A percentile compares a stretch with the other conserved stretches of the same genome.
phyloP scores from a whole-genome alignment of 2,329 filamentous ascomycete genomes.

The Colletotrichum eleusines region DNA sequence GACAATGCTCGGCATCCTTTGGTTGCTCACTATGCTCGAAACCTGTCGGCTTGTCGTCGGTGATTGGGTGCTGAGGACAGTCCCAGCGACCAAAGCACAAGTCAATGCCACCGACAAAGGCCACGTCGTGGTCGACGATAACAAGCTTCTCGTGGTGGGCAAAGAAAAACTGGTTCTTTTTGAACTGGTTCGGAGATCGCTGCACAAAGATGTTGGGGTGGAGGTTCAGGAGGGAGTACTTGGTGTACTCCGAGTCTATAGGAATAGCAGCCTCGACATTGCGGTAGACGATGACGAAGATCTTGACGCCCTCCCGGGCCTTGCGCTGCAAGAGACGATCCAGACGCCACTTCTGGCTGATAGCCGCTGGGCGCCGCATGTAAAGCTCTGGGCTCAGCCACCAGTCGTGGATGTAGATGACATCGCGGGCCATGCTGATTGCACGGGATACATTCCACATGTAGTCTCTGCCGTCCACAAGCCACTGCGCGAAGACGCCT shows the following conservation, averaged over 20 bases:
- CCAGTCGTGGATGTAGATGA: conserved; percentile 99
- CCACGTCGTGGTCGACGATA: conserved; percentile 94
- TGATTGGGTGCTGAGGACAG: conserved; percentile 89
- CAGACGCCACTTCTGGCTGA: conserved; percentile 97
- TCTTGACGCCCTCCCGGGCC: conserved; percentile 93
- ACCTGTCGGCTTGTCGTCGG: conserved; percentile 94
- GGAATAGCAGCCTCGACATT: conserved; percentile 98
- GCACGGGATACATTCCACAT: conserved; percentile 99
- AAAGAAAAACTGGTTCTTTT: conserved; percentile 99
- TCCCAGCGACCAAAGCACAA: conserved; percentile 98
- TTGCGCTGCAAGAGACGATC: conserved; percentile 94
- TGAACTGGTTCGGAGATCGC: conserved; percentile 95
- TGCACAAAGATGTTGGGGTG: conserved; percentile 98
- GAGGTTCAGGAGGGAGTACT: conserved; percentile 93
- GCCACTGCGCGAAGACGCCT: conserved; percentile 92
- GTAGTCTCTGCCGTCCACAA: conserved; percentile 96
- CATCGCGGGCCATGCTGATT: conserved; percentile 96
- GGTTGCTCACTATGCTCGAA: conserved; percentile 84
- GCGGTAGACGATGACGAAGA: conserved; percentile 97
- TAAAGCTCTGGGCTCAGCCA: conserved; percentile 98
- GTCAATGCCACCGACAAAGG: conserved; percentile 95
- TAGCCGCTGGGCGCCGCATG: conserved; percentile 90
- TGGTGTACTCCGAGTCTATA: conserved; percentile 98
- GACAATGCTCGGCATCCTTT: conserved; percentile 92
- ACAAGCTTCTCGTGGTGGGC: conserved; percentile 99